These are phyloP conservation scores for Sporothrix dimorphospora DNA, from an alignment of 2,329 filamentous ascomycete genomes.

Conservation along the genomic window DNA sequence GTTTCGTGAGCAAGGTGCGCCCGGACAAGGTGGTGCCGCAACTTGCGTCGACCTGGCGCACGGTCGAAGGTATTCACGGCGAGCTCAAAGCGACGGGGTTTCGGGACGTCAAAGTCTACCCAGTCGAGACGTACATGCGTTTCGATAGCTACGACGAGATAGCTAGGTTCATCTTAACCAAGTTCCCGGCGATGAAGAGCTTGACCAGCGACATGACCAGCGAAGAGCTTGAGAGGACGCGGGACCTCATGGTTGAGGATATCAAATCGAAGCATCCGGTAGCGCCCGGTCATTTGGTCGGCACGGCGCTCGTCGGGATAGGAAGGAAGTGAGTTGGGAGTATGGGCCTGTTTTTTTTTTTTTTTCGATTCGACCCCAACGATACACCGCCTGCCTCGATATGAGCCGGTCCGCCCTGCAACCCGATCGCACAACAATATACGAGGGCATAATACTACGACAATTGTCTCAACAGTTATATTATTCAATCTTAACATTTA, in stretches of 20 bases:
- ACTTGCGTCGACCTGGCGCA: neutral
- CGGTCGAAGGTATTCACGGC: neutral
- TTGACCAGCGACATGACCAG: neutral
- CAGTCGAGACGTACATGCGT: neutral
- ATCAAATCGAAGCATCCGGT: neutral
- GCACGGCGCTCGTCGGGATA: neutral
- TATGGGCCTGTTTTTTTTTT: too few relatives aligned
- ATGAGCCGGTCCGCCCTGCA: too few relatives aligned
- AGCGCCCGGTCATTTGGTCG: neutral
- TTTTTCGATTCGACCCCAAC: too few relatives aligned
- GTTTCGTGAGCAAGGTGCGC: neutral
- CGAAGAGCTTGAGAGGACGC: neutral
- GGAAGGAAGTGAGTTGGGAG: neutral
- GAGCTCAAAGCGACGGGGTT: neutral
- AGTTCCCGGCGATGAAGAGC: neutral
- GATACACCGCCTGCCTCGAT: too few relatives aligned
- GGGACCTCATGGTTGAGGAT: neutral
- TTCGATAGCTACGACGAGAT: neutral
- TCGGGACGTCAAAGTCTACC: neutral
- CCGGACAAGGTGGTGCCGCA: neutral
- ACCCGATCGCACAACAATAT: too few relatives aligned
- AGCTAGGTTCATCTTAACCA: neutral
- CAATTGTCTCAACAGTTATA: too few relatives aligned
- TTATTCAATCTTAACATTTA: too few relatives aligned
- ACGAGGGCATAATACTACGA: too few relatives aligned